These are phyloP conservation scores for Besnoitia besnoiti DNA, from an alignment of 169 alveolate species.

Conservation along the genomic window DNA sequence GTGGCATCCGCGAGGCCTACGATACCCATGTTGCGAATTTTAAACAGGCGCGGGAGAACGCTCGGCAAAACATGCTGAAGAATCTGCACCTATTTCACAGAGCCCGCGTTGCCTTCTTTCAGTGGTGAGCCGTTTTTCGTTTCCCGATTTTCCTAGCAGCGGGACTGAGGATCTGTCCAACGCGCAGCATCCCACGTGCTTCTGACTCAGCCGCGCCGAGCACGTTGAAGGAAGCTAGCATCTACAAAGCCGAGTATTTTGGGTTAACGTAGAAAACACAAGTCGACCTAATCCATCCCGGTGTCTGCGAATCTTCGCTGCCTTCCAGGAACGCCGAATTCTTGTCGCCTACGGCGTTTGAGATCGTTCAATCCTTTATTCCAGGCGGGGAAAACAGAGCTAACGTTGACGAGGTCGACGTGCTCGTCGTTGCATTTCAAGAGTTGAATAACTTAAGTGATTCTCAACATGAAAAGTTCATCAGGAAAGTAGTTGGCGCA, in stretches of 20 bases:
- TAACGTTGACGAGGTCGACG: not conserved
- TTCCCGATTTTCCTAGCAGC: not conserved
- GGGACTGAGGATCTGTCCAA: not conserved
- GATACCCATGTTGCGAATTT: not conserved
- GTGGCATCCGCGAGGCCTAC: not conserved
- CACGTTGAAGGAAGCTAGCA: too few species aligned
- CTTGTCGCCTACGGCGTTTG: not conserved
- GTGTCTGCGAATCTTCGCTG: not conserved
- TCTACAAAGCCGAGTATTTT: too few species aligned
- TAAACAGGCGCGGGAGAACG: not conserved
- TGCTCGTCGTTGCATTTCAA: not conserved
- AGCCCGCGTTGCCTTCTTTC: not conserved
- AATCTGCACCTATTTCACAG: not conserved
- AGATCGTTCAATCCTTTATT: not conserved
- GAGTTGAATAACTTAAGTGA: not conserved
- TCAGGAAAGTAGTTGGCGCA: not conserved
- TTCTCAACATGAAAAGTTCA: not conserved
- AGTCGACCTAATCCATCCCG: not conserved
- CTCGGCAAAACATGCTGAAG: too few species aligned
- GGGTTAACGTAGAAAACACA: not conserved
- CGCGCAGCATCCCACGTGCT: too few species aligned
- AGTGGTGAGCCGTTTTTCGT: not conserved
- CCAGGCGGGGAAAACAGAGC: not conserved
- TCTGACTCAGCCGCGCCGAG: too few species aligned
- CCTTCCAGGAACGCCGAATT: conserved; percentile 8